Conservation (phyloP, 2,329 filamentous ascomycete species). For the Pyricularia pennisetigena region DNA sequence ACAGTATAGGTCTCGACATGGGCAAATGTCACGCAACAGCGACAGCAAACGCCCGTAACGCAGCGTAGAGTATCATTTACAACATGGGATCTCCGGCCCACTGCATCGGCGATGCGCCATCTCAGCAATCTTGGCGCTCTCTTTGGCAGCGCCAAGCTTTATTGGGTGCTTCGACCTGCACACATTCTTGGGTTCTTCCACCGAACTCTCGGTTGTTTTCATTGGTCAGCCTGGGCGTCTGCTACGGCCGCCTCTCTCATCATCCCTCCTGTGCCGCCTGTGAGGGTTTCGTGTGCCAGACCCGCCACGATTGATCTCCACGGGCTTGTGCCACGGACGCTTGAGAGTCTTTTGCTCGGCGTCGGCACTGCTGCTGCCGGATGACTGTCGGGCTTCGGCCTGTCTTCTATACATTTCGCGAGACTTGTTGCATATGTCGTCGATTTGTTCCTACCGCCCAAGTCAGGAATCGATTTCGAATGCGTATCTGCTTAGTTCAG, state of each 20-base stretch:
- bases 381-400: slow-evolving; percentile 35
- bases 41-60: background rate
- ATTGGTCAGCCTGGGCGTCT: slow-evolving; percentile 8
- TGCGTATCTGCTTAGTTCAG: background rate
- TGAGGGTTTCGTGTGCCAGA: slow-evolving; percentile 14
- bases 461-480: background rate
- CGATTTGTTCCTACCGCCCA: slow-evolving; percentile 45
- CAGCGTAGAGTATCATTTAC: background rate
- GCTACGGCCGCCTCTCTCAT: slow-evolving; percentile 21
- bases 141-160: background rate
- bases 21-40: background rate
- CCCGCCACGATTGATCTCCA: slow-evolving; percentile 35
- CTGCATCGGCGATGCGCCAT: background rate
- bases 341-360: slow-evolving; percentile 40
- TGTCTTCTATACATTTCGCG: slow-evolving; percentile 48
- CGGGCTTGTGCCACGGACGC: slow-evolving; percentile 45
- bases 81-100: background rate
- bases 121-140: background rate
- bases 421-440: slow-evolving; percentile 51
- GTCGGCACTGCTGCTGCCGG: slow-evolving; percentile 13
- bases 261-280: background rate
- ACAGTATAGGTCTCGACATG: slow-evolving; percentile 30
- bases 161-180: background rate
- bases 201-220: background rate
- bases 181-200: background rate